Base-by-base conservation (phyloP, 2,329 filamentous ascomycete species). In the Aspergillus ibericus region DNA sequence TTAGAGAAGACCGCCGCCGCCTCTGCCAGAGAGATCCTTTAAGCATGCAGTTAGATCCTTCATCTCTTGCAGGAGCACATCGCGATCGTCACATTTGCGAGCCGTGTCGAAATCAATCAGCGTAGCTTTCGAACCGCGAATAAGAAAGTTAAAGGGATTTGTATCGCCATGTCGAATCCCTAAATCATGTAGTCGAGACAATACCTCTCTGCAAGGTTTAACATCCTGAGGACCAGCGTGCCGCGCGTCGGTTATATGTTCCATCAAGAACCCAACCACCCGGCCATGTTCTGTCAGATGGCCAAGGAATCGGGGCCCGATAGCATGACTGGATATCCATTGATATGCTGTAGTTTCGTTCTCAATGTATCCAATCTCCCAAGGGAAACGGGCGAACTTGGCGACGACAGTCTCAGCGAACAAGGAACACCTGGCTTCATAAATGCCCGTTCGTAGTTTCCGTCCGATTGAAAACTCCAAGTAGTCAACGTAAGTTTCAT, bases 221-320 rank as follows among this genome's bases (percentile, higher is more conserved):
- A 71, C 5, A 55, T 72, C 69, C 22, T 63, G 8, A 47, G 52
- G 22, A 3, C 60, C 59, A 10, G 68, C 69, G 47, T 72, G 67
- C 10, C 66, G 62, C 27, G 64, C 67, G 66, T 64, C 25, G 0
- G 44, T 42, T 7, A 72, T 64, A 5, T 59, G 57, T 61, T 76
- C 73, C 53, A 77, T 65, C 9, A 78, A 44, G 57, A 80, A 77
- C 6, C 77, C 75, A 50, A 79, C 77, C 13, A 76, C 71, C 35
- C 76, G 65, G 1, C 69, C 73, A 3, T 70, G 61, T 62, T 80
- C 77, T 2, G 62, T 71, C 34, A 80, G 58, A 48, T 78, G 74
- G 2, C 70, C 77, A 4, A 79, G 66, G 54, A 80, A 77, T 34
- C 59, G 55, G 2, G 77, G 77, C 9, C 70, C 74, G 22, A 79